phyloP scores from a whole-genome alignment of 768 basidiomycete species.

The Trametes villosa region DNA sequence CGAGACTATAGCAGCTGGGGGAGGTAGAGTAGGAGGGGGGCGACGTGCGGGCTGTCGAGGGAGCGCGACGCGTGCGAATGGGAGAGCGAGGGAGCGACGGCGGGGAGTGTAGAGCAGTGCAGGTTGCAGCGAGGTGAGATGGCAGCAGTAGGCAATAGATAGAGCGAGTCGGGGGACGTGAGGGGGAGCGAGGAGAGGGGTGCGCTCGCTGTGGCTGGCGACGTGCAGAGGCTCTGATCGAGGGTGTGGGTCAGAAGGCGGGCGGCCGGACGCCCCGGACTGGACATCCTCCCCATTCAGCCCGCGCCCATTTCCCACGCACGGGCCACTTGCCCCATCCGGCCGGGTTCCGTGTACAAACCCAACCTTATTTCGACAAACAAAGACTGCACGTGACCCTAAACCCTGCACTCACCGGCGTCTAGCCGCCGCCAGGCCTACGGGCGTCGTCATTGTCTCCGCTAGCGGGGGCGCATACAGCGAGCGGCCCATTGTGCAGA shows the following conservation, averaged over 20 bases:
- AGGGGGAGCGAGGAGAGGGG: conserved; percentile 44
- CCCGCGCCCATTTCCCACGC: conserved; percentile 43
- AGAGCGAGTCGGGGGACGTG: conserved; percentile 43
- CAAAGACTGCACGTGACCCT: conserved; percentile 36
- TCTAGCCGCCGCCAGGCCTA: conserved; percentile 7
- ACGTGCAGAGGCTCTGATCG: conserved; percentile 47
- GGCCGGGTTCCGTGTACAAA: conserved; percentile 22
- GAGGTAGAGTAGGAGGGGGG: conserved; percentile 35
- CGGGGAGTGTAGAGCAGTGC: conserved; percentile 22
- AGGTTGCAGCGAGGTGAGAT: conserved; percentile 29
- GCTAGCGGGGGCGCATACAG: conserved; percentile 18
- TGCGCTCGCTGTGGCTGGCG: conserved; percentile 50
- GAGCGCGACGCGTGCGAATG: conserved; percentile 48
- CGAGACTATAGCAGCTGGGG: conserved; percentile 36
- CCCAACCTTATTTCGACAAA: conserved; percentile 40
- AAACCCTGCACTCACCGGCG: conserved; percentile 22
- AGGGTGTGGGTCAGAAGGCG: conserved; percentile 42
- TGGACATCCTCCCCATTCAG: conserved; percentile 42
- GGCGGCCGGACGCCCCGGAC: conserved; percentile 37
- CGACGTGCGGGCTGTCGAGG: conserved; percentile 32
- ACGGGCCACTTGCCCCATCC: conserved; percentile 42
- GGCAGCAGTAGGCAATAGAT: conserved; percentile 31
- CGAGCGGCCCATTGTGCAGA: conserved; percentile 8
- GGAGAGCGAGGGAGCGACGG: conserved; percentile 21
- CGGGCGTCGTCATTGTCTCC: conserved; percentile 29